Evolutionary conservation across 495 filamentous ascomycete genomes (phyloP).

Genomic region (Podospora comata): DNA sequence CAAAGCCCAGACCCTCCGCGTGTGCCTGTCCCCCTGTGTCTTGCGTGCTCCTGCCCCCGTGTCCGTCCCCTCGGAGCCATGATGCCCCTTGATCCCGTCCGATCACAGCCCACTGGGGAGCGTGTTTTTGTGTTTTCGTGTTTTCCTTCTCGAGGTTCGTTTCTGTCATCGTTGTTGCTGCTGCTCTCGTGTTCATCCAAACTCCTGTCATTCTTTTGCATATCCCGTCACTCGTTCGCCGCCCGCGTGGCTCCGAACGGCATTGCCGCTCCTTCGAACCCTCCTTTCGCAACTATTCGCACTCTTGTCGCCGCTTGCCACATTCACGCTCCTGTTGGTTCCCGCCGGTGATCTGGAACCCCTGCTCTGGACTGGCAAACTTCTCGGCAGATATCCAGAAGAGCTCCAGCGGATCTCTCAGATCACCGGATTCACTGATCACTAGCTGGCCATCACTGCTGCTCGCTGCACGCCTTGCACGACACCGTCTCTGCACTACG

Average conservation of each 20-base stretch:
- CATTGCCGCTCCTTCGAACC: constrained; percentile 18
- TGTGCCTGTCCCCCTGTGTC: not conserved
- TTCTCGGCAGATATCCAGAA: constrained; percentile 14
- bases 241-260: constrained; percentile 27
- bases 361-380: constrained; percentile 12
- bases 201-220: not conserved
- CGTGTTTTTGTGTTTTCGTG: not conserved
- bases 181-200: constrained; percentile 2
- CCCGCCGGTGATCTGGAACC: constrained; percentile 18
- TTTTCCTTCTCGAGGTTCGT: not conserved
- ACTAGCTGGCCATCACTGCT: not conserved
- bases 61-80: not conserved
- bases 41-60: not conserved
- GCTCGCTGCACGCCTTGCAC: not conserved
- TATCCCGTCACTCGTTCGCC: not conserved
- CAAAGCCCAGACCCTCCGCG: not conserved
- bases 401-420: constrained; percentile 13
- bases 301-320: constrained; percentile 11
- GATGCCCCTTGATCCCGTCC: constrained; percentile 10
- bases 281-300: constrained; percentile 1
- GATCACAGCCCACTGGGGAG: not conserved
- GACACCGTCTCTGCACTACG: constrained; percentile 6
- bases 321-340: not conserved
- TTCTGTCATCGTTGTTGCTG: constrained; percentile 1
- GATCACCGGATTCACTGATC: constrained; percentile 14